A percentile compares a stretch with the other conserved stretches of the same genome.
Evolutionary conservation across 257 asterid species (phyloP).

Genomic region (Paraleonurus japonicus): DNA sequence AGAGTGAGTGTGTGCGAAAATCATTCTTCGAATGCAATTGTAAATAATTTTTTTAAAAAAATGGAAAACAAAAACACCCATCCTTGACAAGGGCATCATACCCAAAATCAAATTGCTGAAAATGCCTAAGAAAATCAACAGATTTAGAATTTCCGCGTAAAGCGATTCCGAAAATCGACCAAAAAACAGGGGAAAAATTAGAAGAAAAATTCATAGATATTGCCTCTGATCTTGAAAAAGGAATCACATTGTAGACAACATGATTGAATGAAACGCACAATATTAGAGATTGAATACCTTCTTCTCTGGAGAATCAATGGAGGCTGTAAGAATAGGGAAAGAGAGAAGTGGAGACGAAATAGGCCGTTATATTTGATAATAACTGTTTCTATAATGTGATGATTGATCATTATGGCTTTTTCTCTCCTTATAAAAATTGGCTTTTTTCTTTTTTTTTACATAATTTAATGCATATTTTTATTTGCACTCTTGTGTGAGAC

Average conservation of each 20-base stretch:
- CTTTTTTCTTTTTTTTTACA: neutral
- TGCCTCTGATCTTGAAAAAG: conserved; percentile 23
- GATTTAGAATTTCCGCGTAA: conserved; percentile 8
- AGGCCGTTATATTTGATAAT: conserved; percentile 25
- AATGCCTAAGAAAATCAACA: neutral
- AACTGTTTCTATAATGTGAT: conserved; percentile 22
- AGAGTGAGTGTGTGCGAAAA: neutral
- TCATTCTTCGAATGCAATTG: neutral
- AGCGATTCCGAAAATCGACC: conserved; percentile 8
- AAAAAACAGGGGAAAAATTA: neutral
- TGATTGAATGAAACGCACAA: conserved; percentile 2
- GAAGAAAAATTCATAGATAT: neutral
- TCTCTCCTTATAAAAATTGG: neutral
- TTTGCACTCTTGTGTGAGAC: neutral
- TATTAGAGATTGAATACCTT: conserved; percentile 19
- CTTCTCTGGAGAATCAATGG: conserved; percentile 4
- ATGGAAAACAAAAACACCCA: neutral
- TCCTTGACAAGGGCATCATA: conserved; percentile 2
- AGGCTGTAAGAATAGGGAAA: conserved; percentile 16
- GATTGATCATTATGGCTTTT: neutral
- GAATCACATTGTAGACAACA: neutral
- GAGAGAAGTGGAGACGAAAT: conserved; percentile 25
- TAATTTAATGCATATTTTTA: neutral
- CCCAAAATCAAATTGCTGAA: neutral
- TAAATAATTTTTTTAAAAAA: neutral